Evolutionary conservation across 805 yeast species (phyloP).

Genomic region (Wickerhamomyces canadensis): DNA sequence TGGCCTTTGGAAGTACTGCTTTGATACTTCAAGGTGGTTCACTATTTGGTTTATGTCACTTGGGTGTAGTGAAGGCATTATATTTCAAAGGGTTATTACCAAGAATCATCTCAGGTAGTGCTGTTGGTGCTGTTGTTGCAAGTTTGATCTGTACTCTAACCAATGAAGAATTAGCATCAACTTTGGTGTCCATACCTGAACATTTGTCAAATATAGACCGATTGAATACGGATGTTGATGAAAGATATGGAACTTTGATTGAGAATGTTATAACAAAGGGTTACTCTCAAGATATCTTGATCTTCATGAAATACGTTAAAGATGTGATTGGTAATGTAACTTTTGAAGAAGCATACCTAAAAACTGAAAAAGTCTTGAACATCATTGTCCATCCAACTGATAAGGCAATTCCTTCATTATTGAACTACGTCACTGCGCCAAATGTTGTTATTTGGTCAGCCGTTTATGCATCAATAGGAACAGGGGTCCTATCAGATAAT

Average conservation of each 20-base stretch:
- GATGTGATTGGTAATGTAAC: conserved; percentile 76
- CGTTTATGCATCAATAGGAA: conserved; percentile 76
- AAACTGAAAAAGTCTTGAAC: conserved; percentile 74
- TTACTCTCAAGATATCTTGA: conserved; percentile 77
- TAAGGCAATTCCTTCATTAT: conserved; percentile 59
- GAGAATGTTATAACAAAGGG: conserved; percentile 76
- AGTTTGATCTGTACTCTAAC: conserved; percentile 72
- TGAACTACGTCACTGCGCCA: conserved; percentile 91
- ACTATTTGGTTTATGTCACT: conserved; percentile 85
- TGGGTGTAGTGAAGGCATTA: conserved; percentile 88
- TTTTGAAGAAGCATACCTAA: conserved; percentile 86
- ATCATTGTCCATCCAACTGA: conserved; percentile 81
- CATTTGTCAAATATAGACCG: conserved; percentile 35
- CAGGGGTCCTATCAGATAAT: conserved; percentile 55
- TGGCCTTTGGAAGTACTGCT: conserved; percentile 88
- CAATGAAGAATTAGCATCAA: conserved; percentile 52
- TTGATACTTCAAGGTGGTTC: conserved; percentile 92
- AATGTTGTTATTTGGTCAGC: conserved; percentile 90
- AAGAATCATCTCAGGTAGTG: conserved; percentile 81
- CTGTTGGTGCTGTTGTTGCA: conserved; percentile 92
- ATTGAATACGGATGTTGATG: conserved; percentile 48
- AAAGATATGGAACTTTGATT: conserved; percentile 60
- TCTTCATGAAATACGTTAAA: conserved; percentile 74
- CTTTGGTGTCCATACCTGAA: conserved; percentile 36
- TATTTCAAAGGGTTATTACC: conserved; percentile 73